phyloP scores from a whole-genome alignment of 1,139 yeast genomes.

The Williopsis jadinii region DNA sequence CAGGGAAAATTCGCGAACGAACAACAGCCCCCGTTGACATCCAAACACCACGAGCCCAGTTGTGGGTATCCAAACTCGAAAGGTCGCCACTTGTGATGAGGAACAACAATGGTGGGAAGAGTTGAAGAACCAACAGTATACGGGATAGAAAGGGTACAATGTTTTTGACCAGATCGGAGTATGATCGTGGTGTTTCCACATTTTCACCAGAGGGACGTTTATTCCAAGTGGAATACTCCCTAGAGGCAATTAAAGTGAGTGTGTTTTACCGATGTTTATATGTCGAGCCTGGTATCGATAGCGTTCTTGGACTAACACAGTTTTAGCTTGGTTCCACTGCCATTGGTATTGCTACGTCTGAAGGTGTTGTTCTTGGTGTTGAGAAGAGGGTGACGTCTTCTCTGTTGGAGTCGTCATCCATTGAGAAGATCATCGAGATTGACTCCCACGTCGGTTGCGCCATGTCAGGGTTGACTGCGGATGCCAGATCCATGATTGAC shows the following conservation, averaged over 20 bases:
- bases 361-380: constrained; percentile 93
- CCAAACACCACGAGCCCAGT: background rate
- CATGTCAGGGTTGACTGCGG: constrained; percentile 98
- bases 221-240: constrained; percentile 96
- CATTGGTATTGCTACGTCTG: constrained; percentile 93
- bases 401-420: constrained; percentile 82
- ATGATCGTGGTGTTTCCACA: constrained; percentile 97
- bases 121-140: too few relatives aligned
- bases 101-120: too few relatives aligned
- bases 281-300: too few relatives aligned
- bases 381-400: constrained; percentile 96
- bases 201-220: constrained; percentile 98
- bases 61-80: too few relatives aligned
- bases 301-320: too few relatives aligned
- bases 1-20: background rate
- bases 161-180: constrained; percentile 98
- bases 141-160: constrained; percentile 28
- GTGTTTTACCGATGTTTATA: too few relatives aligned
- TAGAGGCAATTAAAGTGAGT: constrained; percentile 80
- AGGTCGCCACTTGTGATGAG: too few relatives aligned
- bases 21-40: background rate
- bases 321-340: constrained; percentile 81
- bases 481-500: constrained; percentile 97
- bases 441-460: constrained; percentile 97
- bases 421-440: constrained; percentile 93